Conservation (phyloP, 257 asterid genomes). For the Solanum paucissectum region DNA sequence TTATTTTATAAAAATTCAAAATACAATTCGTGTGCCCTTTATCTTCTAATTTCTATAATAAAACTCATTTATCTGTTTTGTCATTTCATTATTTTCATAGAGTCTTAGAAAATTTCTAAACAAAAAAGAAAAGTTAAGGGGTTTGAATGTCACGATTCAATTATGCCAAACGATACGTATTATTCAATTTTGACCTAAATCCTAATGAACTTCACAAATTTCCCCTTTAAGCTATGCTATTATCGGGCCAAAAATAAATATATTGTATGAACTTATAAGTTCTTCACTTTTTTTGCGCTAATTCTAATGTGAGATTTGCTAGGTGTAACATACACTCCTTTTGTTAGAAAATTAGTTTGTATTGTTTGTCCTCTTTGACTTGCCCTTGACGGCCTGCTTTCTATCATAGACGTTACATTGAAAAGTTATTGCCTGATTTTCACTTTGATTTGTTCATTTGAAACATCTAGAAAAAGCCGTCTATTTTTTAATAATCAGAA, state of each 20-base stretch:
- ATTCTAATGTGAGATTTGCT: not conserved
- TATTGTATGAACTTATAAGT: not conserved
- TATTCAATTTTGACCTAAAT: not conserved
- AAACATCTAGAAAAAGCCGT: fast-evolving
- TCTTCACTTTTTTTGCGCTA: not conserved
- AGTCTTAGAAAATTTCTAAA: not conserved
- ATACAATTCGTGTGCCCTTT: not conserved
- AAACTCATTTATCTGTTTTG: not conserved
- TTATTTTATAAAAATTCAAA: not conserved
- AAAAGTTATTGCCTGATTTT: fast-evolving
- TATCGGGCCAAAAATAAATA: not conserved
- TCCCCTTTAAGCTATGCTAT: not conserved
- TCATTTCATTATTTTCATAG: not conserved
- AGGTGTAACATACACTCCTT: not conserved
- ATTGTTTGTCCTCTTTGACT: not conserved
- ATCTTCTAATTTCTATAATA: not conserved
- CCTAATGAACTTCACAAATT: not conserved
- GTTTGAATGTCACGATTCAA: not conserved
- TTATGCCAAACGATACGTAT: not conserved
- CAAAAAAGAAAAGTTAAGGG: not conserved
- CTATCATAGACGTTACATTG: not conserved
- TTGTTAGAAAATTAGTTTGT: not conserved
- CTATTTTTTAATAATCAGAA: not conserved
- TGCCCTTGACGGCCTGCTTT: fast-evolving
- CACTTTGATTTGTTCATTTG: not conserved